These are phyloP conservation scores for Spathaspora passalidarum DNA, from an alignment of 805 yeast genomes.

Conservation along the genomic window DNA sequence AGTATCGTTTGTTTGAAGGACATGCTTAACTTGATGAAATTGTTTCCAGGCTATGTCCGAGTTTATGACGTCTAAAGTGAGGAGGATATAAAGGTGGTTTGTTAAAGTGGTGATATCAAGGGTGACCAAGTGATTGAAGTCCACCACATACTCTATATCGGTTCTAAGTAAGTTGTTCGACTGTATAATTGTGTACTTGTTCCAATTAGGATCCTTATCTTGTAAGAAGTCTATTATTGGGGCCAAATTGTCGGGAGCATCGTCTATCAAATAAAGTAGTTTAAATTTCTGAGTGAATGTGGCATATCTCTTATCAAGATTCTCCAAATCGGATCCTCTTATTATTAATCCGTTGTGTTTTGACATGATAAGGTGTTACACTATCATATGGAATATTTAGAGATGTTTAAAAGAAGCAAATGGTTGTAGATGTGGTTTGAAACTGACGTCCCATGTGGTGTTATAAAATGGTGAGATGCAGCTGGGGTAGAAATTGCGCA, in stretches of 20 bases:
- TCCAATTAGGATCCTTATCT: background rate
- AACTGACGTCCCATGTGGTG: too few species aligned
- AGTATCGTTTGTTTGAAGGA: background rate
- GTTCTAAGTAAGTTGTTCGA: background rate
- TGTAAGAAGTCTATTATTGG: background rate
- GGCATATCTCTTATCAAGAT: background rate
- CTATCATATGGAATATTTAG: too few species aligned
- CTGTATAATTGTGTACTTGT: constrained; percentile 1
- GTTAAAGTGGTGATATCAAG: background rate
- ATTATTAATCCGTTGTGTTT: constrained; percentile 3
- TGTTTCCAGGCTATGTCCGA: background rate
- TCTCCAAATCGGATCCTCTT: background rate
- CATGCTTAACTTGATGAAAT: background rate
- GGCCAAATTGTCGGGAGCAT: background rate
- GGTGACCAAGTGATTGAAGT: background rate
- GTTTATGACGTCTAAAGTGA: background rate
- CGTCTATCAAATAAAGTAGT: background rate
- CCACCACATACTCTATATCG: constrained; percentile 1
- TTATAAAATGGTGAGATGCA: too few species aligned
- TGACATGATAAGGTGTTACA: constrained; percentile 3
- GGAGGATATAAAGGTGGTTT: background rate
- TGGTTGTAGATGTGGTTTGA: too few species aligned
- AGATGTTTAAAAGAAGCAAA: too few species aligned
- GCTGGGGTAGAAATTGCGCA: too few species aligned
- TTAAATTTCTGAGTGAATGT: background rate